Base-by-base conservation (phyloP, 148 eudicot species). In the Amaranthus palmeri region DNA sequence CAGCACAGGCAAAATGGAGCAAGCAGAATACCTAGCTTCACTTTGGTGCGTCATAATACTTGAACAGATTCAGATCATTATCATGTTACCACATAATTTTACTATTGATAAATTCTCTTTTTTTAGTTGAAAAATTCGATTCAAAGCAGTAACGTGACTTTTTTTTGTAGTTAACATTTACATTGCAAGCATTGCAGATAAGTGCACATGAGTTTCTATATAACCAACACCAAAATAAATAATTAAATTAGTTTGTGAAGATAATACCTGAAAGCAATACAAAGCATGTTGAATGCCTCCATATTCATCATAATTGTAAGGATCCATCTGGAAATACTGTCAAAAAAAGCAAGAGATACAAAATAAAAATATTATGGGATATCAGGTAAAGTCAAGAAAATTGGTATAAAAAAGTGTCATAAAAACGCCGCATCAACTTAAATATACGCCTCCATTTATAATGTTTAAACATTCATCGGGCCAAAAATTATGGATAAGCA, bases 241-340 rank as follows among this genome's bases (percentile, higher is more conserved):
- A 65, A 4, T 8, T 67, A 42, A 36, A 60, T 4, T 14, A 43
- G 13, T 55, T 50, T 41, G 70, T 14, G 5, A 73, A 53, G 61
- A 52, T 11, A 14, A 59, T 45, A 88, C 92, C 90, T 88, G 84
- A 74, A 88, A 88, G 85, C 92, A 88, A 75, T 88, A 88, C 74
- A 81, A 84, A 62, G 86, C 90, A 82, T 88, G 92, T 40, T 81
- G 81, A 54, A 88, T 74, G n/a, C 92, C 92, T 55, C 92, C 92
- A 78, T 78, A 85, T 15, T 74, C 74, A 56, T 86, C 90, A 83
- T 77, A 88, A 74, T 81, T 86, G 68, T 85, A 84, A 60, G 81
- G 82, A 80, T 88, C 90, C 92, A 88, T 88, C 69, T 88, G 84
- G 81, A 83, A 88, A 75, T 88, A 88, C 92, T 88, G 86, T 79